phyloP scores from a whole-genome alignment of 2,329 filamentous ascomycete genomes.

The Ascomycota sp. region DNA sequence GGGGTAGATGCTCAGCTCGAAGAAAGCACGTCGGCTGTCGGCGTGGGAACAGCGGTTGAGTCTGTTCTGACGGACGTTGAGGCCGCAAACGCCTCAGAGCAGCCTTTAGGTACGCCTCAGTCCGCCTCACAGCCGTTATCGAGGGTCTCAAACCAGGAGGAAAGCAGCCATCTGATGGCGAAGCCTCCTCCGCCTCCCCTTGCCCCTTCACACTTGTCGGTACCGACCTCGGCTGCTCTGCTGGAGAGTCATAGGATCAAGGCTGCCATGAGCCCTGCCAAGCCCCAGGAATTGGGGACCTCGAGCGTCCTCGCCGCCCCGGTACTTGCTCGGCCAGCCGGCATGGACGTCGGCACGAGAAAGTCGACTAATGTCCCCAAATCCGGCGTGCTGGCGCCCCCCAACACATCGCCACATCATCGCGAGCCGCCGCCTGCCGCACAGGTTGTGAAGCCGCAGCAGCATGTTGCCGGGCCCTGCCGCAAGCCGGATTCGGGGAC shows the following conservation, averaged over 20 bases:
- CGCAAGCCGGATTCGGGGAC: too few species aligned
- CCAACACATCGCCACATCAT: slow-evolving; percentile 16
- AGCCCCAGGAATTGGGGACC: slow-evolving; percentile 8
- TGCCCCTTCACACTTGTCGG: slow-evolving; percentile 5
- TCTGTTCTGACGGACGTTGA: too few species aligned
- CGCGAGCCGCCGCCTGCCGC: slow-evolving; percentile 2
- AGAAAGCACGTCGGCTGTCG: too few species aligned
- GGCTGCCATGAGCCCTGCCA: too few species aligned
- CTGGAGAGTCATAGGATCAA: slow-evolving; percentile 1
- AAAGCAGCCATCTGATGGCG: slow-evolving; percentile 2
- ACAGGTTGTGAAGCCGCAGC: too few species aligned
- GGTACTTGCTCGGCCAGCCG: slow-evolving; percentile 15
- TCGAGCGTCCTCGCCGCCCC: slow-evolving; percentile 17
- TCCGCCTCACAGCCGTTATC: background rate
- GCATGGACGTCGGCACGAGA: slow-evolving; percentile 8
- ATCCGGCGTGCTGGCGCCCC: slow-evolving; percentile 23
- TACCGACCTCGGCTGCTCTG: slow-evolving; percentile 4
- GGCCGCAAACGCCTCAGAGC: too few species aligned
- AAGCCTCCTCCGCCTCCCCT: slow-evolving; percentile 6
- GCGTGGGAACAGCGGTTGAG: too few species aligned
- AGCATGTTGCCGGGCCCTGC: too few species aligned
- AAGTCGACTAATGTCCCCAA: slow-evolving; percentile 14
- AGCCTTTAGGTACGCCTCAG: too few species aligned
- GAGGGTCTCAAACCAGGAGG: slow-evolving; percentile 1
- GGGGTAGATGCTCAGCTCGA: too few species aligned